Base-by-base conservation (phyloP, 768 basidiomycete genomes). In the Tulasnella calospora region DNA sequence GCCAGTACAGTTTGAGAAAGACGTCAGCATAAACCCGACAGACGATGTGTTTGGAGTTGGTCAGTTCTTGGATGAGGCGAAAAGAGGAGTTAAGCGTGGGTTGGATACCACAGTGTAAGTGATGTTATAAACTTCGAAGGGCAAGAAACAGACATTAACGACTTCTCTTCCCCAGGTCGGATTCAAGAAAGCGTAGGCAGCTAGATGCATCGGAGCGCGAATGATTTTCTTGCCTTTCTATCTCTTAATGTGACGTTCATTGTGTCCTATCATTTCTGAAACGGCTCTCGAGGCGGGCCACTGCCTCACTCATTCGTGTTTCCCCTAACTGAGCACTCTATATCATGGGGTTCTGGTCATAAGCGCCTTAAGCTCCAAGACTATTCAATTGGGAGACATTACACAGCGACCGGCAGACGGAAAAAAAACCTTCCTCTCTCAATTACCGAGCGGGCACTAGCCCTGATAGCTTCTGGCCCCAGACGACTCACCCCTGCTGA, bases 1-100 rank as follows among this genome's bases (percentile, higher is more conserved):
- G 1, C 98, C 98, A 33, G 98, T 99, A 57, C 95, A 98, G 83
- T 99, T 99, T 82, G 98, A 99, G 87, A 98, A 98, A 86, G 97
- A 99, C 82, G 91, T 51, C 1, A 89, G 91, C n/a, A 97, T 98
- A 88, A 95, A 98, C 27, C 98, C 98, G 83, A 97, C 97, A 80
- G 87, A 98, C 80, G 94, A 98, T 85, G 92, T 97, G 84, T 71
- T 71, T 15, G 70, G 70, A 35, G 70, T 71, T 33, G 70, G 40
- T 1, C 33, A 71, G 70, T 33, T 99, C 87, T 88, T 99, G 87
- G 95, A 98, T 83, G 94, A 96, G 84, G 98, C 97, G 23, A 98
- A 95, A 88, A 91, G 92, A 33, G 97, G 96, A n/a, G 90, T 91
- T 84, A 97, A 97, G 86, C 87, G 95, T 80, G 94, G 94, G 19